phyloP scores from a whole-genome alignment of 1,284 basidiomycete genomes.

The Microbotryomycetes sp. region DNA sequence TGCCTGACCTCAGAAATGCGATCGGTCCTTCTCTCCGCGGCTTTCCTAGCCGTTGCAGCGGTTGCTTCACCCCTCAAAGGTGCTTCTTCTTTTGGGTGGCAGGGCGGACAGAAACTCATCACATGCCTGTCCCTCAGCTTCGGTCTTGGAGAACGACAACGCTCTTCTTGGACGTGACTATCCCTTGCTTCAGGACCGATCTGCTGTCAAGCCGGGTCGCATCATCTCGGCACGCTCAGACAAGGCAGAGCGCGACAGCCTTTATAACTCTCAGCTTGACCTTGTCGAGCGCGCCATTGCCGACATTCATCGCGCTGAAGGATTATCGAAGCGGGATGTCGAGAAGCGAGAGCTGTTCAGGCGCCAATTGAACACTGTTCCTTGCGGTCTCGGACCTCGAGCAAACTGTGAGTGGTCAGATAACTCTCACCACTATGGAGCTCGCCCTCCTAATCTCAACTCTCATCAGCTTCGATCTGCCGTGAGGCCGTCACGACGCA shows the following conservation, averaged over 20 bases:
- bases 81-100: background rate
- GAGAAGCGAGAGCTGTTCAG: constrained; percentile 2
- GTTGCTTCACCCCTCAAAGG: background rate
- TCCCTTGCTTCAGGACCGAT: background rate
- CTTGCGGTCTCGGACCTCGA: constrained; percentile 4
- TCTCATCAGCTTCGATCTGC: too few species aligned
- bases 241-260: background rate
- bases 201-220: background rate
- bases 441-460: background rate
- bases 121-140: background rate
- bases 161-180: background rate
- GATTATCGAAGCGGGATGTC: constrained; percentile 3
- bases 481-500: background rate
- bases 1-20: background rate
- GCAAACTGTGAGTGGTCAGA: too few species aligned
- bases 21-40: background rate
- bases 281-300: constrained; percentile 9
- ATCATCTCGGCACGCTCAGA: background rate
- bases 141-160: background rate
- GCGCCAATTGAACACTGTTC: background rate
- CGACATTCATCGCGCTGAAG: background rate
- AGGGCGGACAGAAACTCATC: background rate
- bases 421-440: too few species aligned
- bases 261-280: background rate
- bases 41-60: background rate